These are phyloP conservation scores for Phytophthora meadii DNA, from an alignment of 352 stramenopile species.

Conservation along the genomic window DNA sequence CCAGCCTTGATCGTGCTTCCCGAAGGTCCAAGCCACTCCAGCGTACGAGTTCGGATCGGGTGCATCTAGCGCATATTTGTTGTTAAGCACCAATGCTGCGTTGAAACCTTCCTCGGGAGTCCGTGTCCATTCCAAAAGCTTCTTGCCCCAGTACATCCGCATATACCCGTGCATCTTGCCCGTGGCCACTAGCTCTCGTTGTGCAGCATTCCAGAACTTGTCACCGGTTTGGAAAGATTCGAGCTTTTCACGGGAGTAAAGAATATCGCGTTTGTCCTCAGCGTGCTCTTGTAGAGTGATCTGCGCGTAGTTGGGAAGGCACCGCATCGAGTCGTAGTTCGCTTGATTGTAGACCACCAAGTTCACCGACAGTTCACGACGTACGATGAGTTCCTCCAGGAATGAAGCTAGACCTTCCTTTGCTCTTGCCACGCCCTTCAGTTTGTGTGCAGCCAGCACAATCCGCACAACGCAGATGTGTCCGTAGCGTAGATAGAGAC, in stretches of 20 bases:
- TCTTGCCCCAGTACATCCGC: slow-evolving; percentile 99
- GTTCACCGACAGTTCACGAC: slow-evolving; percentile 97
- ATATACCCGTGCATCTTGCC: slow-evolving; percentile 94
- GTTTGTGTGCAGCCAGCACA: slow-evolving; percentile 61
- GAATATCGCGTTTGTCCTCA: slow-evolving; percentile 81
- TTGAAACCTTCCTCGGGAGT: slow-evolving; percentile 91
- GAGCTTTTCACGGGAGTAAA: slow-evolving; percentile 94
- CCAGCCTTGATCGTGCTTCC: slow-evolving; percentile 98
- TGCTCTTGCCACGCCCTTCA: slow-evolving; percentile 71
- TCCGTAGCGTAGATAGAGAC: slow-evolving; percentile 95
- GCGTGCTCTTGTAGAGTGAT: slow-evolving; percentile 93
- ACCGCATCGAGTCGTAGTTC: slow-evolving; percentile 96
- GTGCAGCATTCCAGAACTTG: slow-evolving; percentile 98
- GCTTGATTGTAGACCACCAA: slow-evolving; percentile 95
- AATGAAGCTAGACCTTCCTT: slow-evolving; percentile 91
- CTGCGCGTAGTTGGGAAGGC: slow-evolving; percentile 91
- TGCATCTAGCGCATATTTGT: slow-evolving; percentile 98
- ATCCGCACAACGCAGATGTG: slow-evolving; percentile 82
- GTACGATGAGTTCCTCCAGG: slow-evolving; percentile 97
- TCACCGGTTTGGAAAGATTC: slow-evolving; percentile 95
- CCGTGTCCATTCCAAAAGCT: slow-evolving; percentile 98
- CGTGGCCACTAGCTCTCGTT: slow-evolving; percentile 94
- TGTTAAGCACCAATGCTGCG: slow-evolving; percentile 97
- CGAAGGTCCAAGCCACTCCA: slow-evolving; percentile 85
- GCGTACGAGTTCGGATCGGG: slow-evolving; percentile 95